Conservation (phyloP, 2,329 filamentous ascomycete genomes). For the Colletotrichum tropicicola region DNA sequence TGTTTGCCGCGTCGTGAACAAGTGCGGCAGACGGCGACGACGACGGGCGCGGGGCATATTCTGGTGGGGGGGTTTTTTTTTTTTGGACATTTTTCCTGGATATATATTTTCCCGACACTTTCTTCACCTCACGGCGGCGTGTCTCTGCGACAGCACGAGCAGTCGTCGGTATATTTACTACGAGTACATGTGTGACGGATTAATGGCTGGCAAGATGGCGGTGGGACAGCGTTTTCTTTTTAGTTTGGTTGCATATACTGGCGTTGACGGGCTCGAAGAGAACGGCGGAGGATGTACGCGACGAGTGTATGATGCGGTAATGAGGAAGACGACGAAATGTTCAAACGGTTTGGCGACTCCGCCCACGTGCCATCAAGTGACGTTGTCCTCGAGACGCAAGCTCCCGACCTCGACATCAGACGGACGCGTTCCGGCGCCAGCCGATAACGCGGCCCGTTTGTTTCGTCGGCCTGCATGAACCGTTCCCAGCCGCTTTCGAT, state of each 20-base stretch:
- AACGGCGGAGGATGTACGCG: neutral
- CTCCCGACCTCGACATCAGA: neutral
- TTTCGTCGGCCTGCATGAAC: neutral
- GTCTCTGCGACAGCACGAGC: too few relatives aligned
- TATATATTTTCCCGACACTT: too few relatives aligned
- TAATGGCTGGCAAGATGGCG: neutral
- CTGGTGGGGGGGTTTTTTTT: too few relatives aligned
- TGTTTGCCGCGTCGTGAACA: conserved; percentile 53
- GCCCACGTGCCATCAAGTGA: too few relatives aligned
- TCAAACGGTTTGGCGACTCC: too few relatives aligned
- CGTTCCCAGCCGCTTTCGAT: neutral
- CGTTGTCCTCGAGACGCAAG: too few relatives aligned
- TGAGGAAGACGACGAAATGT: too few relatives aligned
- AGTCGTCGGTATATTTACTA: neutral
- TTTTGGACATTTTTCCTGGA: too few relatives aligned
- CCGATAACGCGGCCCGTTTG: too few relatives aligned
- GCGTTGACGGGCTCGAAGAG: neutral
- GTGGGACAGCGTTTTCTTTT: neutral
- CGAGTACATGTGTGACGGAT: neutral
- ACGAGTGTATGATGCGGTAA: too few relatives aligned
- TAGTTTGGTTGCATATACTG: neutral
- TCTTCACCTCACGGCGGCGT: too few relatives aligned
- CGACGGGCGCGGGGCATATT: neutral
- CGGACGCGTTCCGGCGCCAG: neutral
- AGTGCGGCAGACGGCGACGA: neutral